Base-by-base conservation (phyloP, 306 rosid species). In the Cyclanthera cordifolia region DNA sequence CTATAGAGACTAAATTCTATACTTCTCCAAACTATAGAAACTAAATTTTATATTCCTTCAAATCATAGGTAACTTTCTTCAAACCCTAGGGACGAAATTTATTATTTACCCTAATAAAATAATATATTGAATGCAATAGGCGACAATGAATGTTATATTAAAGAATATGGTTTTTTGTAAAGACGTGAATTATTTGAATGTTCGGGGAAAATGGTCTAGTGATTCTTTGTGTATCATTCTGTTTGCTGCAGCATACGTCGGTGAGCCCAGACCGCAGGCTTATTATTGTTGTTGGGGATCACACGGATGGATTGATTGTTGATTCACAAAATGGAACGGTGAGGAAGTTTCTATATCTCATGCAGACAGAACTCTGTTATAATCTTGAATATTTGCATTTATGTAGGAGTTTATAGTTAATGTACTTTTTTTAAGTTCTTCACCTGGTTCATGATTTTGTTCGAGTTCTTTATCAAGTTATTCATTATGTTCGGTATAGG, bases 241-340 rank as follows among this genome's bases (percentile, higher is more conserved):
- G n/a, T 20, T 20, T 70, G 16, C 67, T 70, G 43, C 80, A 76
- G 80, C 80, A 76, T 46, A 71, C 76, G 10, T 76, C 80, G 8
- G 43, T 76, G 47, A 76, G 80, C 23, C 76, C 80, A 63, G 73
- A 76, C 49, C 68, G 76, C 12, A 71, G 73, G 45, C 50, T 45
- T 66, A 21, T 47, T 2, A 17, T 49, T 23, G 70, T 76, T n/a
- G 80, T 76, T 72, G 80, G 80, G 27, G 80, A 76, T 65, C 56
- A 76, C 61, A 74, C 73, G 3, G 76, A 76, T 30, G 80, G 80
- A 56, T 50, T 72, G 32, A 34, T 76, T 23, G 76, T 76, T 0
- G 80, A 76, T 65, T 64, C 80, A 15, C 76, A 69, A 20, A 71
- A 74, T 6, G 80, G 80, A 49, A 65, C 73, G 76, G 80, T 76